These are phyloP conservation scores for Capronia epimyces DNA, from an alignment of 2,329 filamentous ascomycete genomes.

Conservation along the genomic window DNA sequence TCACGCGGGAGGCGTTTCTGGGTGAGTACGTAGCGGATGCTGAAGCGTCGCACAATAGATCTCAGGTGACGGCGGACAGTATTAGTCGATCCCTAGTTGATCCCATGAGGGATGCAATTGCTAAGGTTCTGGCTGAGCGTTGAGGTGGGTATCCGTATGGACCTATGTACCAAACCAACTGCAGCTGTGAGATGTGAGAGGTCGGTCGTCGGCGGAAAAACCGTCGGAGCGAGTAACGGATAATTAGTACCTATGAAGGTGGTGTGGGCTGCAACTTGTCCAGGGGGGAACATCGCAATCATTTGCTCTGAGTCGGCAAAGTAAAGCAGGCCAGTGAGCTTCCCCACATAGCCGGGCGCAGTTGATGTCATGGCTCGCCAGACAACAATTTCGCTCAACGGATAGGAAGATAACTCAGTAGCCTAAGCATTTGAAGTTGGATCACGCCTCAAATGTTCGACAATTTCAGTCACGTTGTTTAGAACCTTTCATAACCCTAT, in stretches of 20 bases:
- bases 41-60: too few relatives aligned
- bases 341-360: constrained; percentile 2
- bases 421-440: neutral
- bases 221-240: constrained; percentile 2
- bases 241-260: neutral
- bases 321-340: neutral
- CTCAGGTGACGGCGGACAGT: too few relatives aligned
- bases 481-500: neutral
- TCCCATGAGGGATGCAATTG: too few relatives aligned
- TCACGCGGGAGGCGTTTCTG: too few relatives aligned
- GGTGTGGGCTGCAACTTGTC: neutral
- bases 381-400: constrained; percentile 12
- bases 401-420: neutral
- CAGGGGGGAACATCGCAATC: neutral
- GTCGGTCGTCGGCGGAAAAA: constrained; percentile 8
- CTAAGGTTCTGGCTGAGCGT: too few relatives aligned
- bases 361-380: constrained; percentile 2
- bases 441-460: constrained; percentile 13
- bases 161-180: too few relatives aligned
- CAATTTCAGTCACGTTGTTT: constrained; percentile 5
- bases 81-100: too few relatives aligned
- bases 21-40: too few relatives aligned
- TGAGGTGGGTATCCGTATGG: too few relatives aligned
- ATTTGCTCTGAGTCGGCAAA: neutral
- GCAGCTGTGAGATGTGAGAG: too few relatives aligned